Evolutionary conservation across 305 asterid species (phyloP), one percentile per base, ranked within the genome.

Genomic region (Fraxinus sp.): DNA sequence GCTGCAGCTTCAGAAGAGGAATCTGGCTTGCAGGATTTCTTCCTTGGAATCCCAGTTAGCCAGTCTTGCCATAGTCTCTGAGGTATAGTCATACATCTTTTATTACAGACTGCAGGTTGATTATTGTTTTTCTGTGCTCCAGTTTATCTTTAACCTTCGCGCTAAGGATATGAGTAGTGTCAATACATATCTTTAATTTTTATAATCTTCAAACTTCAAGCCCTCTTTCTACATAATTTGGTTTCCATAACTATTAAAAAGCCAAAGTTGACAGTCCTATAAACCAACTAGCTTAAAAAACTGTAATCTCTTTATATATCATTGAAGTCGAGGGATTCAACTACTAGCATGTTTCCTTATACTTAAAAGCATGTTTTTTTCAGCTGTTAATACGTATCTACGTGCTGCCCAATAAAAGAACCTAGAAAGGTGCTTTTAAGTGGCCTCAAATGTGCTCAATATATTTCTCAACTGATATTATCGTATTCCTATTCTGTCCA

Each of bases 1-100:
- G 92, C 90, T 95, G 84, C 98, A 95, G 91, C 92, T 95, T 81
- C 94, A 93, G 82, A 95, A 93, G 90, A 92, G 98, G 84, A 90
- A 88, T 85, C 94, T 95, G 62, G 89, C 89, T 85, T 87, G 97
- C 82, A 90, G 88, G 83, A 85, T 95, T 84, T 88, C 98, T 32
- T 85, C 90, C 14, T 74, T 94, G 91, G 97, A 94, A 78, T 85
- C 95, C 76, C 93, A 89, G 76, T 84, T 94, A 78, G 85, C 90
- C 41, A 78, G 82, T 71, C 78, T 86, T 35, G 83, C 88, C 62
- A 84, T 78, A 83, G 84, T 74, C 22, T 89, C 96, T 26, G 93
- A 93, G 98, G 98, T 93, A 91, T 64, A 9, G 35, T n/a, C 66
- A 55, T n/a, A n/a, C 66, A n/a, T 55, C 64, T 55, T 55, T 55